Evolutionary conservation across 345 rosid genomes (phyloP).

Genomic region (Cochlearia excelsa): DNA sequence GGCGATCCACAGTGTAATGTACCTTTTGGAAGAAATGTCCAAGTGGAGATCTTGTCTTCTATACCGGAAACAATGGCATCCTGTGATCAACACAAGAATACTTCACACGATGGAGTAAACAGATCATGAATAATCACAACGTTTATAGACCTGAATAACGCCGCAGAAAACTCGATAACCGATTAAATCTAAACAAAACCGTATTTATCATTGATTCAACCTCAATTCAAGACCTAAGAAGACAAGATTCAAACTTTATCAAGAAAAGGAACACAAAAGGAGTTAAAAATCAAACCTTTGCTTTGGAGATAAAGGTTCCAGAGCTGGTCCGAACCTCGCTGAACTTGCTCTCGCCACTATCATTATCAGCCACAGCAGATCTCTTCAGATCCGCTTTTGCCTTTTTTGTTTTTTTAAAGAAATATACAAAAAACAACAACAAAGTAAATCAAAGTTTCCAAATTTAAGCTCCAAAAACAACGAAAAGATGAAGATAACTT

Average conservation of each 20-base stretch:
- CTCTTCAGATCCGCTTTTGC: slow-evolving; percentile 86
- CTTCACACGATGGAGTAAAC: slow-evolving; percentile 6
- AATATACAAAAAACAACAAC: slow-evolving; percentile 7
- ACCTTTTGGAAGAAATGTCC: slow-evolving; percentile 99
- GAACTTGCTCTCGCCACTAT: slow-evolving; percentile 71
- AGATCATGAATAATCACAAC: not conserved
- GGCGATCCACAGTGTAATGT: not conserved
- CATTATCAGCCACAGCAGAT: slow-evolving; percentile 89
- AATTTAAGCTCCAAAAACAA: slow-evolving; percentile 5
- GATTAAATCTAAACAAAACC: too few species aligned
- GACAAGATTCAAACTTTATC: not conserved
- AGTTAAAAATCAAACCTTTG: slow-evolving; percentile 51
- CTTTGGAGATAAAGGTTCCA: slow-evolving; percentile 85
- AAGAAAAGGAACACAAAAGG: slow-evolving; percentile 13
- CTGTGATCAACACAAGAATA: slow-evolving; percentile 34
- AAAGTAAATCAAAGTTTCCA: slow-evolving; percentile 2
- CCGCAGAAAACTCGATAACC: not conserved
- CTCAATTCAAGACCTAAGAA: slow-evolving; percentile 2
- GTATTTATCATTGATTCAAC: not conserved
- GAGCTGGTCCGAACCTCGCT: slow-evolving; percentile 95
- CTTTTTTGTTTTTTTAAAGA: too few species aligned
- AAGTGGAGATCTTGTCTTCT: slow-evolving; percentile 89
- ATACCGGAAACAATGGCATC: slow-evolving; percentile 86
- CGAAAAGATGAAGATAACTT: slow-evolving; percentile 27
- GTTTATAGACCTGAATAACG: not conserved